Evolutionary conservation across 2,329 filamentous ascomycete genomes (phyloP).

Genomic region (Chaetothyriales sp.): DNA sequence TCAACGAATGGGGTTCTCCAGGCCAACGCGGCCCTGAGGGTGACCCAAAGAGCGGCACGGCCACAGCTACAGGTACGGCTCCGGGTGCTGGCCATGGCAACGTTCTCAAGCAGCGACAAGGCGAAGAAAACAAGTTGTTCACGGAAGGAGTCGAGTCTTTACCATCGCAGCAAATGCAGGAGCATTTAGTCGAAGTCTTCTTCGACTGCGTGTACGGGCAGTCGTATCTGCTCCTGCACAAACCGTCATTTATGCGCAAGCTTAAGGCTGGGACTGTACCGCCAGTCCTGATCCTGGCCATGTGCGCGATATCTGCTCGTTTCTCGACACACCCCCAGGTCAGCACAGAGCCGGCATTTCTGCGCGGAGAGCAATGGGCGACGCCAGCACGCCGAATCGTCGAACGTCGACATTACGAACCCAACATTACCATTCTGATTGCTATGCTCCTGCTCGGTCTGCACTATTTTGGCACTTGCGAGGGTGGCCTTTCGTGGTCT

Average conservation of each 20-base stretch:
- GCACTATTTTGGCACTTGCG: constrained; percentile 93
- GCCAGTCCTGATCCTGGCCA: constrained; percentile 79
- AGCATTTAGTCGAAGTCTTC: constrained; percentile 85
- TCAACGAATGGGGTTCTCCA: constrained; percentile 53
- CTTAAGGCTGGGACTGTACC: constrained; percentile 60
- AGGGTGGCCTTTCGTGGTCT: constrained; percentile 90
- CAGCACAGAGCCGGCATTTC: constrained; percentile 59
- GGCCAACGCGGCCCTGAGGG: constrained; percentile 24
- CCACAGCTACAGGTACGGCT: constrained; percentile 9
- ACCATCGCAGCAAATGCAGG: constrained; percentile 73
- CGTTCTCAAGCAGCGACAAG: constrained; percentile 45
- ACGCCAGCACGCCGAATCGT: constrained; percentile 75
- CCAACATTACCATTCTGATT: constrained; percentile 89
- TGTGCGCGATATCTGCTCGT: constrained; percentile 87
- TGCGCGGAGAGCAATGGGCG: constrained; percentile 85
- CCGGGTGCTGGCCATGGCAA: constrained; percentile 33
- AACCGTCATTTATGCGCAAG: constrained; percentile 90
- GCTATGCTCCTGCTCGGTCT: constrained; percentile 77
- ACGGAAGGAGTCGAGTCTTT: constrained; percentile 70
- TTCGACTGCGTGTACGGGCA: constrained; percentile 95
- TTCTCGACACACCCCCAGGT: constrained; percentile 82
- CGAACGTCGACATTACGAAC: constrained; percentile 75
- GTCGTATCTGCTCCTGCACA: constrained; percentile 85
- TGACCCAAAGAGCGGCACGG: constrained; percentile 27
- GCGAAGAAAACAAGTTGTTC: constrained; percentile 64